phyloP scores from a whole-genome alignment of 148 eudicot species.

The Diospyros lotus region DNA sequence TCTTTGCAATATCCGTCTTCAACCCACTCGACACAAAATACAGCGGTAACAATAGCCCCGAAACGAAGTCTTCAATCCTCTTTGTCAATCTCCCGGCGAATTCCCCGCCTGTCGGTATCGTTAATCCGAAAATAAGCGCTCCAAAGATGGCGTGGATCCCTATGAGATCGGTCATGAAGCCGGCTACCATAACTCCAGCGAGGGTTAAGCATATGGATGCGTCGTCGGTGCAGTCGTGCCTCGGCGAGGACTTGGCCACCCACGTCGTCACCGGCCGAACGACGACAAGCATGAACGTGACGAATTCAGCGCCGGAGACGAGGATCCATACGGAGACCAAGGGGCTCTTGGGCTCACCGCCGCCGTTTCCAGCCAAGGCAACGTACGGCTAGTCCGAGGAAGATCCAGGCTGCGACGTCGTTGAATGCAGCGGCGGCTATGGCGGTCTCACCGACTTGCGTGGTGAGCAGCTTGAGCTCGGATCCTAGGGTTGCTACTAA shows the following conservation, averaged over 20 bases:
- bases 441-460: too few species aligned
- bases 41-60: slow-evolving; percentile 51
- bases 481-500: too few species aligned
- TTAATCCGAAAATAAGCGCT: slow-evolving; percentile 57
- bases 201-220: slow-evolving; percentile 47
- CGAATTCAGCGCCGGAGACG: slow-evolving; percentile 32
- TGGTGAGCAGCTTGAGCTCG: too few species aligned
- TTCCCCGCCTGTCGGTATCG: slow-evolving; percentile 67
- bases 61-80: slow-evolving; percentile 60
- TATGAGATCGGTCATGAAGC: slow-evolving; percentile 57
- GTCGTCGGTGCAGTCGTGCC: slow-evolving; percentile 48
- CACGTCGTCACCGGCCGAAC: slow-evolving; percentile 39
- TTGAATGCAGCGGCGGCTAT: too few species aligned
- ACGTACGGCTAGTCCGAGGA: too few species aligned
- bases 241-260: slow-evolving; percentile 44
- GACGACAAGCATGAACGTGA: slow-evolving; percentile 30
- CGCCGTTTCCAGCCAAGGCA: too few species aligned
- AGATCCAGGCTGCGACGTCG: too few species aligned
- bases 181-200: slow-evolving; percentile 54
- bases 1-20: slow-evolving; percentile 32
- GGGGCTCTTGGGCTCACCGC: neutral
- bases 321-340: slow-evolving; percentile 24
- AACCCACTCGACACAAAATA: slow-evolving; percentile 60
- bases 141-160: slow-evolving; percentile 68
- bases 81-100: slow-evolving; percentile 46